phyloP scores from a whole-genome alignment of 2,329 filamentous ascomycete genomes.

The Colletotrichum sp. region DNA sequence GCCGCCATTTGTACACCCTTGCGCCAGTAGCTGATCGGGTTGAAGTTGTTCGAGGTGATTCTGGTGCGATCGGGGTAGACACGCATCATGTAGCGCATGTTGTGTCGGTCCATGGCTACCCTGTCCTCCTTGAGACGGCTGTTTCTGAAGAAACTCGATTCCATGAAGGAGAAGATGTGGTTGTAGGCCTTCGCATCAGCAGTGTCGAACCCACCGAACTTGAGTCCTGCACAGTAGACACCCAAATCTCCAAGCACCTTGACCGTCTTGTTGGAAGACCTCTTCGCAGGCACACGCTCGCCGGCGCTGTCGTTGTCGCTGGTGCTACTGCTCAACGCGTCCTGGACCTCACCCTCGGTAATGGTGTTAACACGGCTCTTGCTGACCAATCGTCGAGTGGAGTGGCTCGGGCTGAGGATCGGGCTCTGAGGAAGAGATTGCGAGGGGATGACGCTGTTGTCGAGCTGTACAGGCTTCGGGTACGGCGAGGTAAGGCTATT shows the following conservation, averaged over 20 bases:
- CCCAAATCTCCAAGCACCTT: constrained; percentile 84
- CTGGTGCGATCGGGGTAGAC: constrained; percentile 89
- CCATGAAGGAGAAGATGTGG: constrained; percentile 94
- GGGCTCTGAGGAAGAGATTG: constrained; percentile 61
- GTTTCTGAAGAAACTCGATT: constrained; percentile 84
- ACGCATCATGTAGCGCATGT: constrained; percentile 88
- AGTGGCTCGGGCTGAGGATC: constrained; percentile 56
- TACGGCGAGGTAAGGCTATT: constrained; percentile 83
- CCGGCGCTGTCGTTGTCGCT: constrained; percentile 81
- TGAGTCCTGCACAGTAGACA: constrained; percentile 76
- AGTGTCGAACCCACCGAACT: constrained; percentile 81
- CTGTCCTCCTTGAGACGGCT: constrained; percentile 79
- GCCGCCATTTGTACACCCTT: constrained; percentile 97
- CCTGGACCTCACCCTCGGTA: constrained; percentile 61
- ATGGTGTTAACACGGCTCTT: constrained; percentile 64
- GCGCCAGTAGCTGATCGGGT: constrained; percentile 92
- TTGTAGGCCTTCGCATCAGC: constrained; percentile 86
- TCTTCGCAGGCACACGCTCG: constrained; percentile 61
- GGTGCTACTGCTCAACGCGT: constrained; percentile 63
- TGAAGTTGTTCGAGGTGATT: constrained; percentile 90
- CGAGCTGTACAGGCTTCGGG: constrained; percentile 64
- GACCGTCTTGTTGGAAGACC: constrained; percentile 83
- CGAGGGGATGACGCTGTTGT: constrained; percentile 59
- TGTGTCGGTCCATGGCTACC: constrained; percentile 83
- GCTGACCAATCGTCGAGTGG: constrained; percentile 50